Evolutionary conservation across 2,329 filamentous ascomycete genomes (phyloP), one percentile per base, ranked within the genome.

Genomic region (Apiospora hydei): DNA sequence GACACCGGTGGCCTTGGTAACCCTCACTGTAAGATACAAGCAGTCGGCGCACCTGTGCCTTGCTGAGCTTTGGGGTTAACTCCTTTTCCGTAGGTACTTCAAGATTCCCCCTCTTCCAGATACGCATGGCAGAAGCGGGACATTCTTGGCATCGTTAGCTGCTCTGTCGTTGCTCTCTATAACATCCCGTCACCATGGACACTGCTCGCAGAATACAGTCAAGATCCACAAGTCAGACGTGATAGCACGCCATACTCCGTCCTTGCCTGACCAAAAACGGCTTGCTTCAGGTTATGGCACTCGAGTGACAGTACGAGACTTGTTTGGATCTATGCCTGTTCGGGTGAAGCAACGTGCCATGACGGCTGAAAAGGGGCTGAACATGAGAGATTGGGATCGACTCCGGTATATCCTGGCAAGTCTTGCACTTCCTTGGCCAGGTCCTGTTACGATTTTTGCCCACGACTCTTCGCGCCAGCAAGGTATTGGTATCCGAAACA

Each of bases 301-400:
- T 0, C 88, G 90, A 41, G 90, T 96, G 1, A 88, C 87, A 0
- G 92, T 97, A 7, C 89, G 91, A 71, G 92, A 98, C 80, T 84
- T 98, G 0, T 98, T 98, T 82, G 95, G 95, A 0, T 93, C 91
- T 72, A 94, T 98, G 89, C 95, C 96, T 0, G 96, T 98, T 16
- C 91, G 96, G 18, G 92, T 97, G 38, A 97, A 96, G 79, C 93
- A 95, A 76, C 89, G 95, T 74, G 89, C 89, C 0, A 76, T 90
- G 3, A 82, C 85, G 74, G 80, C 86, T 51, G 84, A 89, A 77
- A 86, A 85, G 75, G 75, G 85, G 14, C 78, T 84, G 34, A 84
- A 91, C 67, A 81, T 88, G 26, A 92, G 87, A 74, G 87, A 93
- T 70, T 96, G 93, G 90, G 88, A 90, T 41, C 81, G 81, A 0